Conservation (phyloP, 192 early-diverging fungal genomes). For the Ambispora gerdemannii region DNA sequence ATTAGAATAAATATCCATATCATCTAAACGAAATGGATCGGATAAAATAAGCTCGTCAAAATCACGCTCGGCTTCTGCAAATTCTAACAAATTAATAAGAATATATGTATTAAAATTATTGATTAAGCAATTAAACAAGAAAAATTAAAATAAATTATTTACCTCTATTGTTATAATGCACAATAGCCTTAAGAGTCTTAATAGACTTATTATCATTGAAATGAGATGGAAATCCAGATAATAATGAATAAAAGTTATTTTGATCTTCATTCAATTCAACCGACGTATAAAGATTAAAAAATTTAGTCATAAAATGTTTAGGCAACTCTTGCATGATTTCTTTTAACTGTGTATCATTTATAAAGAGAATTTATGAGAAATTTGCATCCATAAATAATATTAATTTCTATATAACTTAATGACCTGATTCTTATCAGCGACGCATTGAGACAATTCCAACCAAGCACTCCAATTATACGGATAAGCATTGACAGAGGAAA, state of each 20-base stretch:
- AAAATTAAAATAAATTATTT: not conserved
- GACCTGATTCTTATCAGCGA: conserved; percentile 16
- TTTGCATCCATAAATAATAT: not conserved
- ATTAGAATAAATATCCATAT: conserved; percentile 83
- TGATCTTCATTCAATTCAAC: conserved; percentile 48
- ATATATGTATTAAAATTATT: not conserved
- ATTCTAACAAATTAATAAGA: conserved; percentile 50
- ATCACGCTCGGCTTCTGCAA: conserved; percentile 58
- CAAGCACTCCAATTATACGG: conserved; percentile 93
- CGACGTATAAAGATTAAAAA: conserved; percentile 57
- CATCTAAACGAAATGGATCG: conserved; percentile 80
- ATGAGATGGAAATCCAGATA: conserved; percentile 44
- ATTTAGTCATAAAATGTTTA: conserved; percentile 41
- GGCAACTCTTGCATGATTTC: conserved; percentile 26
- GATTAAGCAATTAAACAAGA: not conserved
- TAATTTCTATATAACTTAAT: not conserved
- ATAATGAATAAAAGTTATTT: conserved; percentile 29
- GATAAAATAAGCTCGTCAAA: conserved; percentile 68
- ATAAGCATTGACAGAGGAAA: conserved; percentile 66
- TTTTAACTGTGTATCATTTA: not conserved
- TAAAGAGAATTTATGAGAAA: not conserved
- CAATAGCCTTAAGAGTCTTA: conserved; percentile 56
- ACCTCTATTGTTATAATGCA: conserved; percentile 55
- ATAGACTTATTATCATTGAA: conserved; percentile 68
- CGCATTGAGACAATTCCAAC: conserved; percentile 60